These are phyloP conservation scores for Isoetes engelmannii DNA, from an alignment of 83 land plant genomes.

Conservation along the genomic window DNA sequence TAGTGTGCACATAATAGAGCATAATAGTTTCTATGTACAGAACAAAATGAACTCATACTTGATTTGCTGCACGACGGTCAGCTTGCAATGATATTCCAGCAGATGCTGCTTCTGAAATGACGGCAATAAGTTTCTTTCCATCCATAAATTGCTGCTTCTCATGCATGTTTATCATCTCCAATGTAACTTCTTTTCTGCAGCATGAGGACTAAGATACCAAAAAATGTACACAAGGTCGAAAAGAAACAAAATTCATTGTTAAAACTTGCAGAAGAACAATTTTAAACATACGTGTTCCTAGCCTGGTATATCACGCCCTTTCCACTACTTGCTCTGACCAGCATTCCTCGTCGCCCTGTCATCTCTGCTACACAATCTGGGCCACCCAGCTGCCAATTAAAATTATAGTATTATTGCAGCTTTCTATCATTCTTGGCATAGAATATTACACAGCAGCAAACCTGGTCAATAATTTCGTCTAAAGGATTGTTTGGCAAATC, in stretches of 20 bases:
- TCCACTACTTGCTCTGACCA: conserved; percentile 73
- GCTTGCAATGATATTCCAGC: conserved; percentile 99
- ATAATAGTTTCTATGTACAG: too few relatives aligned
- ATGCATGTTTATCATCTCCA: conserved; percentile 99
- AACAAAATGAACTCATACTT: conserved; percentile 37
- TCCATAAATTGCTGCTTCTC: conserved; percentile 97
- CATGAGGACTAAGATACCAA: conserved; percentile 4
- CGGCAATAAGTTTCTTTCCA: conserved; percentile 84
- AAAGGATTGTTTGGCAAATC: conserved; percentile 96
- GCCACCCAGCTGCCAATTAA: conserved; percentile 78
- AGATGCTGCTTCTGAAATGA: conserved; percentile 99
- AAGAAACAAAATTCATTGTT: background rate
- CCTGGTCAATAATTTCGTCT: conserved; percentile 97
- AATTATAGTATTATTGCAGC: background rate
- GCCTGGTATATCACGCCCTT: conserved; percentile 92
- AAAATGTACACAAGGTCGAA: conserved; percentile 8
- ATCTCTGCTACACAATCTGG: conserved; percentile 94
- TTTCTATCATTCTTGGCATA: conserved; percentile 2
- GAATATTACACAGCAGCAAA: conserved; percentile 10
- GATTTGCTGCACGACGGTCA: conserved; percentile 82
- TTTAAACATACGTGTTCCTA: conserved; percentile 68
- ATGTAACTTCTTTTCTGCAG: conserved; percentile 78
- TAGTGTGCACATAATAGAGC: too few relatives aligned
- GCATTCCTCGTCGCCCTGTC: conserved; percentile 94
- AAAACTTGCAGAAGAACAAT: background rate